A percentile compares a stretch with the other conserved stretches of the same genome.
Conservation (phyloP, 2,329 filamentous ascomycete species). For the Colletotrichum lupini region DNA sequence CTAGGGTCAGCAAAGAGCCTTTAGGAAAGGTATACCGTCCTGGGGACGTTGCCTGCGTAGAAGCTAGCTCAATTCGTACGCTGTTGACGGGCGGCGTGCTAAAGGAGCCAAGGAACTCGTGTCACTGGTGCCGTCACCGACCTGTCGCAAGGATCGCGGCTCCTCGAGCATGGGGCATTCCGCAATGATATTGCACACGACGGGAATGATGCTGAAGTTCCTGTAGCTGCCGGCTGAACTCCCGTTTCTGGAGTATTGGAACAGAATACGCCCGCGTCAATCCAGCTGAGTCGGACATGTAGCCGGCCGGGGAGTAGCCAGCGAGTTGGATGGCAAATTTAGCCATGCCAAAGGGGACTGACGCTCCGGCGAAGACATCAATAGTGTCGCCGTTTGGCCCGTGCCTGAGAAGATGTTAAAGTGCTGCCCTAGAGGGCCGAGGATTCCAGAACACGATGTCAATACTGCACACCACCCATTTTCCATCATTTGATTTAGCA, state of each 20-base stretch:
- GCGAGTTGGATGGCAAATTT: background rate
- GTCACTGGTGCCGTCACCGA: background rate
- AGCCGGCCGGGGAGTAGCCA: conserved; percentile 2
- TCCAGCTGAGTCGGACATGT: background rate
- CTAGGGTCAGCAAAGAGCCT: background rate
- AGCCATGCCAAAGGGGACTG: conserved; percentile 6
- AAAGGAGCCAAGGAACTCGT: conserved; percentile 16
- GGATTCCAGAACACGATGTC: background rate
- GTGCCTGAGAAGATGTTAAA: conserved; percentile 18
- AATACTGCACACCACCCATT: background rate
- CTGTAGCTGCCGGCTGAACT: conserved; percentile 21
- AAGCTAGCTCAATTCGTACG: background rate
- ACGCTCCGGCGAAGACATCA: conserved; percentile 10
- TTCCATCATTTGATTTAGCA: background rate
- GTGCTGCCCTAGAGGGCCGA: conserved; percentile 4
- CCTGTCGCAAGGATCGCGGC: background rate
- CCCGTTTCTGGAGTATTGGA: conserved; percentile 16
- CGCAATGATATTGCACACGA: background rate
- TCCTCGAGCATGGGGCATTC: background rate
- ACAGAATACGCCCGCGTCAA: conserved; percentile 7
- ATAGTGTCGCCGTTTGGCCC: background rate
- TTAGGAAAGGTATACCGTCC: conserved; percentile 12
- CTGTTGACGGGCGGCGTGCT: conserved; percentile 3
- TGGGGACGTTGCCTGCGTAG: background rate
- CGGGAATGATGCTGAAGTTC: conserved; percentile 19